These are phyloP conservation scores for Akanthomyces uredinophilus DNA, from an alignment of 2,329 filamentous ascomycete species.

Conservation along the genomic window DNA sequence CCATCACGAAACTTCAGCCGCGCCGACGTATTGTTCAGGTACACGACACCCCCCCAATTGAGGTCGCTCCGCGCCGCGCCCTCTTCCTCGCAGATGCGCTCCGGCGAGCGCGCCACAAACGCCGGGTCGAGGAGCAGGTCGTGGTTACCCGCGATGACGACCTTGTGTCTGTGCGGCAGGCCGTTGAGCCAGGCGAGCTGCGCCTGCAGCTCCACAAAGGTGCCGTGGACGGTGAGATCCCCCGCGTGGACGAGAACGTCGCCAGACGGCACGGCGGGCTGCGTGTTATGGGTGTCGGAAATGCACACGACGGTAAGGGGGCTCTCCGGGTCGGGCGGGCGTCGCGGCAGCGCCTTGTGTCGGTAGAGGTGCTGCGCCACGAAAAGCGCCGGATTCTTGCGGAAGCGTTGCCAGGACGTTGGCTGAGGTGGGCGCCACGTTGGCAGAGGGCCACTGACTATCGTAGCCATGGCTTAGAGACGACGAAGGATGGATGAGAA, in stretches of 20 bases:
- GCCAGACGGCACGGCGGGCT: constrained; percentile 34
- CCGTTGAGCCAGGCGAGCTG: constrained; percentile 36
- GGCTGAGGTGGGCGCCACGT: no score
- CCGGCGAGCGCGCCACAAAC: constrained; percentile 6
- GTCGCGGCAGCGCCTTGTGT: no score
- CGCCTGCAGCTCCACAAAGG: constrained; percentile 34
- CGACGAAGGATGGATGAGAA: no score
- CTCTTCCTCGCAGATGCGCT: constrained; percentile 13
- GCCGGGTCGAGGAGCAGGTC: constrained; percentile 30
- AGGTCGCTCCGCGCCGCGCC: constrained; percentile 16
- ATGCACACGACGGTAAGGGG: constrained; percentile 38
- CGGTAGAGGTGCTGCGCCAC: no score
- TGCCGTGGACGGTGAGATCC: constrained; percentile 43
- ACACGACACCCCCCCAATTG: constrained; percentile 29
- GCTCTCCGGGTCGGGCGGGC: no score
- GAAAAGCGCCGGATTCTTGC: no score
- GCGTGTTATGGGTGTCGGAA: constrained; percentile 41
- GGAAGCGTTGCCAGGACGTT: no score
- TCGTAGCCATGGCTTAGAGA: no score
- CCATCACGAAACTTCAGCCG: constrained; percentile 25
- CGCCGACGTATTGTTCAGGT: constrained; percentile 27
- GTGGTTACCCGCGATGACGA: constrained; percentile 44
- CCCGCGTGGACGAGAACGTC: constrained; percentile 45
- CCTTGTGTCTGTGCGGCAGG: constrained; percentile 37
- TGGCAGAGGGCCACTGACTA: no score